phyloP scores from a whole-genome alignment of 2,329 filamentous ascomycete species.

The Lachnellula hyalina region DNA sequence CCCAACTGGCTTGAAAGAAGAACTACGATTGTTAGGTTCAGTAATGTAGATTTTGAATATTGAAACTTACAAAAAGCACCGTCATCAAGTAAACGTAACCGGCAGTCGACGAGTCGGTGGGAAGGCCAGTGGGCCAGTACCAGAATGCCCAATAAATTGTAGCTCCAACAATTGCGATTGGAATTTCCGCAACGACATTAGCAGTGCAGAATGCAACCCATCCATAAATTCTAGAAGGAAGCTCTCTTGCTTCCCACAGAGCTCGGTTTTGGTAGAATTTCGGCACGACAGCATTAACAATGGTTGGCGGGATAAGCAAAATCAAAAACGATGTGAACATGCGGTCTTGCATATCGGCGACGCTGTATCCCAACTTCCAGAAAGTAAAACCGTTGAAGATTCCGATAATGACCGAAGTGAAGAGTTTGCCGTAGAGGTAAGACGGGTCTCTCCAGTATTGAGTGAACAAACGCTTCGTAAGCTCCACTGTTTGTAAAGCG shows the following conservation, averaged over 20 bases:
- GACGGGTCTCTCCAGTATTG: constrained; percentile 73
- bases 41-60: background rate
- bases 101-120: constrained; percentile 55
- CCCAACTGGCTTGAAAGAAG: constrained; percentile 70
- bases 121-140: constrained; percentile 72
- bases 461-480: constrained; percentile 65
- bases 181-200: constrained; percentile 68
- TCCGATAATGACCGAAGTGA: constrained; percentile 63
- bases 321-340: constrained; percentile 70
- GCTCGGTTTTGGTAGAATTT: constrained; percentile 71
- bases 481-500: constrained; percentile 54
- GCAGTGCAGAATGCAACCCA: constrained; percentile 74
- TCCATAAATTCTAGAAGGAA: constrained; percentile 69
- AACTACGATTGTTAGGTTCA: constrained; percentile 35
- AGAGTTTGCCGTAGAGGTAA: constrained; percentile 73
- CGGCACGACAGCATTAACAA: constrained; percentile 70
- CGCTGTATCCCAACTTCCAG: constrained; percentile 59
- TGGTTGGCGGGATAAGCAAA: constrained; percentile 57
- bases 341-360: constrained; percentile 68
- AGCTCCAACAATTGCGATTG: constrained; percentile 57
- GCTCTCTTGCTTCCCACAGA: constrained; percentile 69
- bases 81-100: constrained; percentile 78
- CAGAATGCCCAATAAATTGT: constrained; percentile 69
- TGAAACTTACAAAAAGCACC: constrained; percentile 51
- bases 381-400: constrained; percentile 80